A percentile compares a stretch with the other conserved stretches of the same genome.
Evolutionary conservation across 1,284 basidiomycete genomes (phyloP).

Genomic region (Cystobasidium slooffiae): DNA sequence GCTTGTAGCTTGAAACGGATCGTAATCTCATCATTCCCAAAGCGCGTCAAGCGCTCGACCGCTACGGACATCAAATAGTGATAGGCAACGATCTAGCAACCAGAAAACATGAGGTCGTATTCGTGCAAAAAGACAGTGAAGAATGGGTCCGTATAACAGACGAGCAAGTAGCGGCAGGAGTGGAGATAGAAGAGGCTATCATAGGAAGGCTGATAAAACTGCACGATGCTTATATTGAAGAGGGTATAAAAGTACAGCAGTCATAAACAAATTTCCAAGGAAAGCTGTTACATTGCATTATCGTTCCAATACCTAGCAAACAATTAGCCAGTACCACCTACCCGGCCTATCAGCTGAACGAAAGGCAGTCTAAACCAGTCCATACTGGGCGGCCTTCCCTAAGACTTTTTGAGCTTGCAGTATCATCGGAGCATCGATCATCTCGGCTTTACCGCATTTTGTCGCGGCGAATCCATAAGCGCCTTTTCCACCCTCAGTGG

Average conservation of each 20-base stretch:
- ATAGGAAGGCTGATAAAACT: slow-evolving; percentile 72
- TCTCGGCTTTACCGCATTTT: slow-evolving; percentile 65
- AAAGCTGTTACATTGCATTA: neutral
- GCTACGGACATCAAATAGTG: slow-evolving; percentile 96
- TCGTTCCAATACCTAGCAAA: no score
- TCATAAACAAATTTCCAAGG: neutral
- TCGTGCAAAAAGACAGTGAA: slow-evolving; percentile 68
- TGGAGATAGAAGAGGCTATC: slow-evolving; percentile 89
- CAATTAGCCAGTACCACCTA: no score
- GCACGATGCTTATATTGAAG: slow-evolving; percentile 71
- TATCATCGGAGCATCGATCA: slow-evolving; percentile 93
- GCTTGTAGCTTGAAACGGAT: slow-evolving; percentile 86
- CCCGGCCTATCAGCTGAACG: no score
- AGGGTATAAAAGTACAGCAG: neutral
- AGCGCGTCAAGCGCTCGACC: slow-evolving; percentile 79
- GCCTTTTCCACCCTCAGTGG: slow-evolving; percentile 61
- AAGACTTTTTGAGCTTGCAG: slow-evolving; percentile 40
- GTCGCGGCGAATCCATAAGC: slow-evolving; percentile 67
- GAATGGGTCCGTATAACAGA: slow-evolving; percentile 56
- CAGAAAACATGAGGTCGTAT: slow-evolving; percentile 88
- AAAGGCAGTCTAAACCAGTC: neutral
- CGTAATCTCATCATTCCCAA: slow-evolving; percentile 81
- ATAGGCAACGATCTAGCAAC: slow-evolving; percentile 91
- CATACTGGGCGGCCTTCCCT: slow-evolving; percentile 23
- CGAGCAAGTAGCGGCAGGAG: slow-evolving; percentile 52